Evolutionary conservation across 2,329 filamentous ascomycete species (phyloP).

Genomic region (Colletotrichum orchidophilum): DNA sequence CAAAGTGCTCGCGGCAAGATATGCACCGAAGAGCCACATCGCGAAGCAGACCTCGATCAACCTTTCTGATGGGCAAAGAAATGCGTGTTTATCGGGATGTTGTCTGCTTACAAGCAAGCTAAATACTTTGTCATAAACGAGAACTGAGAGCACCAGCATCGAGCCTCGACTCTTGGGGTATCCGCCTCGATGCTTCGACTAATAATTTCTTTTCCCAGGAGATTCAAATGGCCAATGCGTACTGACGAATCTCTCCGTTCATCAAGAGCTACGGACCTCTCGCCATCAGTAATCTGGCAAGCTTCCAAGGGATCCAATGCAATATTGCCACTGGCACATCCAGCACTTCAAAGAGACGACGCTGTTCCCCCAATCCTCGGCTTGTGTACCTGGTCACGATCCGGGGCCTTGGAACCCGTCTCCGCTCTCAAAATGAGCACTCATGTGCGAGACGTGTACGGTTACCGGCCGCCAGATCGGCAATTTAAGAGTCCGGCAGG

Average conservation of each 20-base stretch:
- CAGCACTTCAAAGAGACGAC: neutral
- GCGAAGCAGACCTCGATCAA: neutral
- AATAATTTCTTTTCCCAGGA: conserved; percentile 11
- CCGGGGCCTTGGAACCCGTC: neutral
- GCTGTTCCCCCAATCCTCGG: neutral
- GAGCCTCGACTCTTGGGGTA: neutral
- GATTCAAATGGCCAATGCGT: conserved; percentile 1
- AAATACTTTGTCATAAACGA: conserved; percentile 11
- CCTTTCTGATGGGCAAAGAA: neutral
- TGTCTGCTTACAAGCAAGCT: neutral
- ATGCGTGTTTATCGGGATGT: neutral
- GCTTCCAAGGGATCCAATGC: neutral
- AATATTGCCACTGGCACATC: neutral
- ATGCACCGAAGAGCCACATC: neutral
- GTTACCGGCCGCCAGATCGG: neutral
- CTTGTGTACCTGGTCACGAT: neutral
- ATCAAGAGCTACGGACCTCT: neutral
- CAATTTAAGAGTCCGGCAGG: neutral
- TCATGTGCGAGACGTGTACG: neutral
- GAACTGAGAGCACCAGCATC: neutral
- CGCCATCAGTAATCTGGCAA: conserved; percentile 3
- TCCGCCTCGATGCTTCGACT: neutral
- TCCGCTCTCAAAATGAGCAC: neutral
- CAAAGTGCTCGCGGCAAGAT: neutral
- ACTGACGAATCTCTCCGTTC: conserved; percentile 3